phyloP scores from a whole-genome alignment of 345 rosid species.

The Citrus hindsii region DNA sequence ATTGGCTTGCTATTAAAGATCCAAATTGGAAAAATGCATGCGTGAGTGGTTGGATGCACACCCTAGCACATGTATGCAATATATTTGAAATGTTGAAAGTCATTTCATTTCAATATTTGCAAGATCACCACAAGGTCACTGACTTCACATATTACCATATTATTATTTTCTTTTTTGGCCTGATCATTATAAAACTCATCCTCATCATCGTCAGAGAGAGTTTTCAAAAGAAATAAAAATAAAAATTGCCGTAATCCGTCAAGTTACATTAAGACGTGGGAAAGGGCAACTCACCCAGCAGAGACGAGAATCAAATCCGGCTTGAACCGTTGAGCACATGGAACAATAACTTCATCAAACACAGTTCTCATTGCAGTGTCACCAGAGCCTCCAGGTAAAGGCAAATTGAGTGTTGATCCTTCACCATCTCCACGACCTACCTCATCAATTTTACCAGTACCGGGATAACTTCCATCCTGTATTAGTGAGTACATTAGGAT shows the following conservation, averaged over 20 bases:
- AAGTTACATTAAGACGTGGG: neutral
- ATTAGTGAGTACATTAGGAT: neutral
- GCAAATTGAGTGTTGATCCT: slow-evolving; percentile 85
- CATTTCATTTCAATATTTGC: neutral
- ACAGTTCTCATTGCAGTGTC: slow-evolving; percentile 76
- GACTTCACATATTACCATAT: neutral
- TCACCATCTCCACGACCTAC: slow-evolving; percentile 79
- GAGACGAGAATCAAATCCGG: slow-evolving; percentile 93
- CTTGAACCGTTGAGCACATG: slow-evolving; percentile 82
- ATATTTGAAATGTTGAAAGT: neutral
- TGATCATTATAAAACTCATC: neutral
- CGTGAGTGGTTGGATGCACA: neutral
- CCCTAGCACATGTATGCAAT: neutral
- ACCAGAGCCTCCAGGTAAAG: slow-evolving; percentile 95
- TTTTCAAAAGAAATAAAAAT: neutral
- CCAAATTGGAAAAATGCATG: no score
- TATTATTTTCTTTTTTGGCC: neutral
- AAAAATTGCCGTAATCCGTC: neutral
- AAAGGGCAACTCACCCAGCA: slow-evolving; percentile 68
- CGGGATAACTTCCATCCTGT: slow-evolving; percentile 96
- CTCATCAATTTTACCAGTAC: slow-evolving; percentile 77
- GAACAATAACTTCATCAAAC: slow-evolving; percentile 86
- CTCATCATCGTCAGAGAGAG: neutral
- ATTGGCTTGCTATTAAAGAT: no score
- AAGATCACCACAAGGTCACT: neutral